A percentile compares a stretch with the other conserved stretches of the same genome.
phyloP scores from a whole-genome alignment of 495 filamentous ascomycete genomes.

The Glonium stellatum region DNA sequence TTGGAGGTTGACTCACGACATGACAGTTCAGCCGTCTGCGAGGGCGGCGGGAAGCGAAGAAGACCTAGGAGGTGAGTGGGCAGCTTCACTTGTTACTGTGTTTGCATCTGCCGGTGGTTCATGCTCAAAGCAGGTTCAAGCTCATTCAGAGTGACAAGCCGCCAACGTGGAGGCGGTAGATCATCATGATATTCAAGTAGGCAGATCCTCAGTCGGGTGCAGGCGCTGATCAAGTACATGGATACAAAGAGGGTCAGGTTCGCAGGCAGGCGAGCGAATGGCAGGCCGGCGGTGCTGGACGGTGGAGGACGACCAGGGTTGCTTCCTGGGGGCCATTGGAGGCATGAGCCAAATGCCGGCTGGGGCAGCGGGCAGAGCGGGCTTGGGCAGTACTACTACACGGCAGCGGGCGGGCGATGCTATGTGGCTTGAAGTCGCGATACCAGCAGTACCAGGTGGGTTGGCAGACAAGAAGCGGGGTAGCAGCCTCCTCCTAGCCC shows the following conservation, averaged over 20 bases:
- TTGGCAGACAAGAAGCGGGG: neutral
- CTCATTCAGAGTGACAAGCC: conserved; percentile 3
- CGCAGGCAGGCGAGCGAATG: conserved; percentile 25
- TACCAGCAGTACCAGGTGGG: neutral
- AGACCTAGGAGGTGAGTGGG: neutral
- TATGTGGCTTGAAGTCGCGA: neutral
- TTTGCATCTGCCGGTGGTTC: conserved; percentile 10
- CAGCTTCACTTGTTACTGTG: conserved; percentile 14
- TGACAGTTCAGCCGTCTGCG: conserved; percentile 11
- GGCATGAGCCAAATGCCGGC: conserved; percentile 16
- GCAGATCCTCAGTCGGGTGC: conserved; percentile 25
- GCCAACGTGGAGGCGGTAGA: conserved; percentile 25
- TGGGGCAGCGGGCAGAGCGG: neutral
- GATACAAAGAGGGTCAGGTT: conserved; percentile 27
- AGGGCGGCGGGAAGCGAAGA: neutral
- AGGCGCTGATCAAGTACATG: conserved; percentile 30
- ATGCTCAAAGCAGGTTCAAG: conserved; percentile 15
- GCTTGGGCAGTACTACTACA: neutral
- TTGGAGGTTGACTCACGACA: conserved; percentile 29
- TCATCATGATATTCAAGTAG: conserved; percentile 31
- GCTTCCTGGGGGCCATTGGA: conserved; percentile 18
- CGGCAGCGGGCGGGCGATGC: neutral
- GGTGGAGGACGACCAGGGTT: conserved; percentile 23
- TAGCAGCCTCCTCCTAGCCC: neutral
- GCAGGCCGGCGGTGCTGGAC: conserved; percentile 9